Evolutionary conservation across 2,329 filamentous ascomycete species (phyloP).

Genomic region (Chlorencoelia australis): DNA sequence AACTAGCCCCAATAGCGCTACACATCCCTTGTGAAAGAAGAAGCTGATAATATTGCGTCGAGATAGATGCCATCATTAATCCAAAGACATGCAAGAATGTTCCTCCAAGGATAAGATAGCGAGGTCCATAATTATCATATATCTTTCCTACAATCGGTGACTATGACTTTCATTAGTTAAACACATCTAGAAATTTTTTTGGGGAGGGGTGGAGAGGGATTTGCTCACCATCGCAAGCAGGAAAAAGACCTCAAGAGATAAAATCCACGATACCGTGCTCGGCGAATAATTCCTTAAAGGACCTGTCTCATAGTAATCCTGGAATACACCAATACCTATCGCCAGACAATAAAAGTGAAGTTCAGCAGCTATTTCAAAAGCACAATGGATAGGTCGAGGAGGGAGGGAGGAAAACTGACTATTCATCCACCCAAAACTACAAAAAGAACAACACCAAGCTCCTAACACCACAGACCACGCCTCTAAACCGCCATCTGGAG

Average conservation of each 20-base stretch:
- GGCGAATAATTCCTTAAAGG: slow-evolving; percentile 37
- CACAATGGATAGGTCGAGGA: neutral
- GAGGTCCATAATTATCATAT: slow-evolving; percentile 18
- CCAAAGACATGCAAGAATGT: slow-evolving; percentile 41
- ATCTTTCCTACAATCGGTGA: slow-evolving; percentile 6
- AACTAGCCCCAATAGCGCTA: slow-evolving; percentile 21
- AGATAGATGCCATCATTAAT: slow-evolving; percentile 22
- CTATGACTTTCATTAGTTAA: neutral
- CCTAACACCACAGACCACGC: slow-evolving; percentile 47
- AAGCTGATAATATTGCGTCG: slow-evolving; percentile 40
- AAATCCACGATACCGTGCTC: slow-evolving; percentile 47
- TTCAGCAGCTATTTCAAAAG: neutral
- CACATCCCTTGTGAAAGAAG: slow-evolving; percentile 44
- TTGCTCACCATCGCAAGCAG: slow-evolving; percentile 31
- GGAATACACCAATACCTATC: slow-evolving; percentile 42
- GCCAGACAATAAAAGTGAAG: neutral
- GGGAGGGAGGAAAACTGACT: slow-evolving; percentile 18
- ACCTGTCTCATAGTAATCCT: slow-evolving; percentile 43
- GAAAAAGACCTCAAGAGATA: slow-evolving; percentile 40
- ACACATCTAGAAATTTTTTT: neutral
- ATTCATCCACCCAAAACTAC: slow-evolving; percentile 38
- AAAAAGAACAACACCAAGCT: slow-evolving; percentile 33
- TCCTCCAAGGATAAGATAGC: slow-evolving; percentile 27
- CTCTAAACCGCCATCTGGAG: slow-evolving; percentile 40
- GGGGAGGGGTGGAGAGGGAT: no score